Conservation (phyloP, 2,329 filamentous ascomycete species). For the Hyphodiscus sp. region DNA sequence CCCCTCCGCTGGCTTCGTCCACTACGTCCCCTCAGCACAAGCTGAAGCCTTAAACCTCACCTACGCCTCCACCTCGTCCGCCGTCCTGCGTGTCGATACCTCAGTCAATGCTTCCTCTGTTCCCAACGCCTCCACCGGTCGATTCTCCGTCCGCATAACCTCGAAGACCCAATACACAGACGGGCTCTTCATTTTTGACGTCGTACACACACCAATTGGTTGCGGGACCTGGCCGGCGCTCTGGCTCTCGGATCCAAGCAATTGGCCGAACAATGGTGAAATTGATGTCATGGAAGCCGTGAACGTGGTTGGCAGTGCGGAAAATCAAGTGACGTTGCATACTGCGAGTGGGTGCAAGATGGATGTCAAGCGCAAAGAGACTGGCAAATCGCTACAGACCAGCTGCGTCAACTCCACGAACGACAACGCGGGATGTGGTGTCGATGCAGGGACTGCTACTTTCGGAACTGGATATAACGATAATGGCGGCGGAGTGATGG, state of each 20-base stretch:
- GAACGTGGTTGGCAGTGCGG: slow-evolving; percentile 34
- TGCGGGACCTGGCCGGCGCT: slow-evolving; percentile 51
- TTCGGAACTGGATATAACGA: slow-evolving; percentile 50
- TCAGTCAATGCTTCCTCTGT: slow-evolving; percentile 44
- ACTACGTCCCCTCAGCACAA: slow-evolving; percentile 33
- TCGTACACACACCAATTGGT: slow-evolving; percentile 51
- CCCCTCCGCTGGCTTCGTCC: slow-evolving; percentile 38
- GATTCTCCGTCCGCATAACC: slow-evolving; percentile 45
- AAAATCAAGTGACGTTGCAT: slow-evolving; percentile 42
- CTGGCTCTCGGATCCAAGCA: slow-evolving; percentile 54
- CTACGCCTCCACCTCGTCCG: slow-evolving; percentile 45
- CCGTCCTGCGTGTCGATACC: slow-evolving; percentile 56
- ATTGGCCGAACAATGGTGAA: slow-evolving; percentile 58
- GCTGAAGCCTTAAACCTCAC: slow-evolving; percentile 50
- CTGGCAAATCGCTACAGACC: slow-evolving; percentile 39
- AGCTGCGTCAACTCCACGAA: slow-evolving; percentile 38
- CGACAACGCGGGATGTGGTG: slow-evolving; percentile 37
- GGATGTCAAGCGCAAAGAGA: slow-evolving; percentile 37
- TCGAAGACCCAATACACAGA: slow-evolving; percentile 47
- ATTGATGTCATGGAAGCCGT: slow-evolving; percentile 48
- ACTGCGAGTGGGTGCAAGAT: slow-evolving; percentile 39
- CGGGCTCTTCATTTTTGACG: slow-evolving; percentile 51
- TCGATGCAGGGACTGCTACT: slow-evolving; percentile 33
- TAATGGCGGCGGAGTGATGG: slow-evolving; percentile 42
- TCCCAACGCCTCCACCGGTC: slow-evolving; percentile 44